phyloP scores from a whole-genome alignment of 768 basidiomycete species.

The Udeniomyces megalosporus region DNA sequence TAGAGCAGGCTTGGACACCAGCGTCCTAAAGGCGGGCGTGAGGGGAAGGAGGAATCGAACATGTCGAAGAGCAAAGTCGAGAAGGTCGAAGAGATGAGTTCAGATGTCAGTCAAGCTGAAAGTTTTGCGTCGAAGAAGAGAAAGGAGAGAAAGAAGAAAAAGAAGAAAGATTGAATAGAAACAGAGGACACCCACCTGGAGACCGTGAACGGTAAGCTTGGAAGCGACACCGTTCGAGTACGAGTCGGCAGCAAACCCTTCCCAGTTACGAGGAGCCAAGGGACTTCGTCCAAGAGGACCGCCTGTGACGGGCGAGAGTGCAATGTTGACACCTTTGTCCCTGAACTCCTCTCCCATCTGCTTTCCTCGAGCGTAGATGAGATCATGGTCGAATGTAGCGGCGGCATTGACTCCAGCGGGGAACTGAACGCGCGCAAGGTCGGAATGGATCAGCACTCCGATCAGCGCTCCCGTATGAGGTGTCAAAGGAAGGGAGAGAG shows the following conservation, averaged over 20 bases:
- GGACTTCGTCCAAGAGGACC: constrained; percentile 16
- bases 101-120: too few species aligned
- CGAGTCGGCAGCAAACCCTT: constrained; percentile 15
- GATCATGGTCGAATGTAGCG: constrained; percentile 13
- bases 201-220: constrained; percentile 14
- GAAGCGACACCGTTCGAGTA: constrained; percentile 19
- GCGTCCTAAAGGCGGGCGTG: too few species aligned
- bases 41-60: too few species aligned
- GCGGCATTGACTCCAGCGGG: constrained; percentile 10
- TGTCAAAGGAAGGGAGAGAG: neutral
- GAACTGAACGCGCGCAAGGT: neutral
- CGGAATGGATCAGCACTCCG: neutral
- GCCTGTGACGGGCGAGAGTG: constrained; percentile 33
- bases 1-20: constrained; percentile 22
- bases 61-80: too few species aligned
- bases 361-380: constrained; percentile 53
- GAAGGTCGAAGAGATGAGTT: too few species aligned
- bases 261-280: constrained; percentile 15
- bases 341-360: constrained; percentile 70
- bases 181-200: too few species aligned
- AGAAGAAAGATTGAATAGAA: too few species aligned
- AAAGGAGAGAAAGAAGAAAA: too few species aligned
- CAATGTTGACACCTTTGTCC: constrained; percentile 69
- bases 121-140: too few species aligned
- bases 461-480: too few species aligned